Evolutionary conservation across 176 grass and related monocot genomes (phyloP), one percentile per base, ranked within the genome.

Genomic region (Chrysopogon serrulatus): DNA sequence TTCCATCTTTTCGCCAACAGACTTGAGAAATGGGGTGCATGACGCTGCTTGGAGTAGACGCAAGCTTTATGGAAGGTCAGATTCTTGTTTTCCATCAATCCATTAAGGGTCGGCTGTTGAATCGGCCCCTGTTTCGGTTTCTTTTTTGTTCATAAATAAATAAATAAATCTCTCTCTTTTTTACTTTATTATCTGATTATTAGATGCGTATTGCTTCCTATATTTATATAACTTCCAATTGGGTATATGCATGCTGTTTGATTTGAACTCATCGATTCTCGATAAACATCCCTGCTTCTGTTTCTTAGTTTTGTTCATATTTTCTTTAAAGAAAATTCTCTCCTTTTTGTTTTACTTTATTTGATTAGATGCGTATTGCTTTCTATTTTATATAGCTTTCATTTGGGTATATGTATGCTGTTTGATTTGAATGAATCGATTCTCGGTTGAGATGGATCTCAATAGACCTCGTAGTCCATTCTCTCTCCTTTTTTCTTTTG

Each of bases 31-130:
- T 87, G 80, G 66, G 65, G 31, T 66, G 67, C 59, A 79, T 57
- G 79, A 69, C 77, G 78, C 79, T 90, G 59, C 84, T 80, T 90
- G 89, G 80, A 84, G 67, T 62, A 42, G 79, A 89, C 16, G 62
- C 56, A 76, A 77, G 43, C 71, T 77, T 82, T 83, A 31, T 73
- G 30, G 26, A 66, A 87, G 91, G 91, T 90, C 57, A 85, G 87
- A 67, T 84, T 77, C 65, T 82, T 33, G 45, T 18, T 68, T 72
- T 31, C 34, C 60, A 68, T 69, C 65, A 68, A 78, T 59, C 71
- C 35, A 41, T 51, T 67, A 61, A 84, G 18, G 41, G 57, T 51
- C 11, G 2, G 78, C 32, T 68, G 35, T 69, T 83, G 59, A 88
- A 82, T 85, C 83, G 21, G 40, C 16, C 68, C 74, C 60, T 68